Conservation (phyloP, 2,329 filamentous ascomycete genomes). For the Xylaria arbuscula region DNA sequence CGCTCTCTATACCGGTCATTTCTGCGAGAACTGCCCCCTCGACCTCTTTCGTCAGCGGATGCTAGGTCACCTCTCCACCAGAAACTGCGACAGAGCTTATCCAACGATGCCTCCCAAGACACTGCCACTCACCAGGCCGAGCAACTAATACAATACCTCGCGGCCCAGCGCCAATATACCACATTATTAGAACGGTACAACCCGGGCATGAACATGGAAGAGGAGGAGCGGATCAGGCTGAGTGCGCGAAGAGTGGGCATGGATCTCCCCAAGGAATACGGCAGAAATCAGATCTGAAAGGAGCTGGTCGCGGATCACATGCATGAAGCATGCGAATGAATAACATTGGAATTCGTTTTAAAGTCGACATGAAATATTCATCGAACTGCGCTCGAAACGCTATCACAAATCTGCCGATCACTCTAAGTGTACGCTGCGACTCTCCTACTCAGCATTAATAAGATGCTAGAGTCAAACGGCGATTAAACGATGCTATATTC, state of each 20-base stretch:
- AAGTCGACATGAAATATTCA: background rate
- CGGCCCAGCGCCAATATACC: constrained; percentile 85
- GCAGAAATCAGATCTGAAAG: constrained; percentile 25
- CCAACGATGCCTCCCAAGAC: constrained; percentile 50
- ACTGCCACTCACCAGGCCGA: constrained; percentile 66
- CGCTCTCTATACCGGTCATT: constrained; percentile 88
- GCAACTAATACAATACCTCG: constrained; percentile 82
- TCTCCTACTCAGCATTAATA: background rate
- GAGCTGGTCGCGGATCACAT: background rate
- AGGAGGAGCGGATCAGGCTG: constrained; percentile 84
- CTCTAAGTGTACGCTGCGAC: background rate
- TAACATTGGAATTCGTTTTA: background rate
- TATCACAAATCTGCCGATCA: background rate
- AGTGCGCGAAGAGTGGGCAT: constrained; percentile 90
- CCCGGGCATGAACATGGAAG: constrained; percentile 87
- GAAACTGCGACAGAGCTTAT: constrained; percentile 74
- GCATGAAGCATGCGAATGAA: background rate
- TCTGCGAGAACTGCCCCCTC: constrained; percentile 87
- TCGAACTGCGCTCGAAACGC: background rate
- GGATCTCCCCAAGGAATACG: constrained; percentile 79
- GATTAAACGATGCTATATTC: background rate
- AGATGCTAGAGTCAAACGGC: too few species aligned
- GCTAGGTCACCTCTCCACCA: constrained; percentile 75
- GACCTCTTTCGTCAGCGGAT: constrained; percentile 62
- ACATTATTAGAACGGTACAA: constrained; percentile 91